phyloP scores from a whole-genome alignment of 2,329 filamentous ascomycete genomes.

The Mariannaea sp. region DNA sequence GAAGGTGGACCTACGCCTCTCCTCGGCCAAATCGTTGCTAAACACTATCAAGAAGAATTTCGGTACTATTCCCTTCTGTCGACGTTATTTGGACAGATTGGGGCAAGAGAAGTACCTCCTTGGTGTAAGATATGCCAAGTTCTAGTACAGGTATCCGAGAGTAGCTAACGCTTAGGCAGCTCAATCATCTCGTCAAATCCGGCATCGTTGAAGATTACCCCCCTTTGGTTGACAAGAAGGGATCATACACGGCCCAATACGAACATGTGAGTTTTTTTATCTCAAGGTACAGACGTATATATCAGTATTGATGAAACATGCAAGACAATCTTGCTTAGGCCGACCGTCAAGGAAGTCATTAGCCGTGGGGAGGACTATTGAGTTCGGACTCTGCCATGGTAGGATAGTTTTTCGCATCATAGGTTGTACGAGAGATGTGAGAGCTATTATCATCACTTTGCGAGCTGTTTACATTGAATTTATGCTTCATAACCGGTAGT shows the following conservation, averaged over 20 bases:
- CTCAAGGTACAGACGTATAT: not conserved
- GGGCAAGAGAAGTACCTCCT: conserved; percentile 63
- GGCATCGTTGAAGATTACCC: conserved; percentile 62
- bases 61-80: conserved; percentile 63
- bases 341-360: conserved; percentile 54
- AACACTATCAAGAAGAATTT: conserved; percentile 67
- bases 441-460: too few relatives aligned
- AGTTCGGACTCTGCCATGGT: too few relatives aligned
- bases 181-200: conserved; percentile 62
- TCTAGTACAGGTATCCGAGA: not conserved
- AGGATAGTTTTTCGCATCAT: too few relatives aligned
- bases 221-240: conserved; percentile 61
- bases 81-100: conserved; percentile 67
- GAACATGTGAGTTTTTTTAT: conserved; percentile 55
- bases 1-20: conserved; percentile 46
- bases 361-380: conserved; percentile 59
- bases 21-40: conserved; percentile 60
- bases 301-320: rapidly evolving
- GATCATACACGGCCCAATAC: conserved; percentile 68
- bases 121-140: conserved; percentile 48
- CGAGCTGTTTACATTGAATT: too few relatives aligned
- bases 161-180: conserved; percentile 45
- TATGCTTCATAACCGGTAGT: too few relatives aligned
- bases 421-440: too few relatives aligned
- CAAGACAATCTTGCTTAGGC: conserved; percentile 54